A percentile compares a stretch with the other conserved stretches of the same genome.
These are phyloP conservation scores for Amanita rubescens DNA, from an alignment of 768 basidiomycete species.

Conservation along the genomic window DNA sequence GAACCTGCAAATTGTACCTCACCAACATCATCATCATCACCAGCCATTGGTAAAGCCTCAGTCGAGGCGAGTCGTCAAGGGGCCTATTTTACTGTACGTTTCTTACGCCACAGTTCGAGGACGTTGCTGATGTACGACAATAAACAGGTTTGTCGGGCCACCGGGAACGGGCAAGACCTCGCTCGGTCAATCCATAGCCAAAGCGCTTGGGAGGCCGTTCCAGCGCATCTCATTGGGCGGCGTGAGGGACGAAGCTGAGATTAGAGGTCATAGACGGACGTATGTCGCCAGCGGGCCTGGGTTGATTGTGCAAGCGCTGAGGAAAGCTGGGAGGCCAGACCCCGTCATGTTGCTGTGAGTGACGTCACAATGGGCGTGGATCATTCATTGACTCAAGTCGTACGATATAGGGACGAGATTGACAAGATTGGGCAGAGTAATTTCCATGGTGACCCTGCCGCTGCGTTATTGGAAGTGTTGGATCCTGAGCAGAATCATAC, in stretches of 20 bases:
- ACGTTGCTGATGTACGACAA: neutral
- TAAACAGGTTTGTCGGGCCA: constrained; percentile 72
- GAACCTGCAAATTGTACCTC: constrained; percentile 12
- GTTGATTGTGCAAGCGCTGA: constrained; percentile 76
- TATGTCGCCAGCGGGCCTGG: constrained; percentile 90
- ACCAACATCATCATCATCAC: constrained; percentile 2
- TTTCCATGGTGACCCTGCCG: constrained; percentile 88
- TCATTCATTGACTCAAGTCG: constrained; percentile 5
- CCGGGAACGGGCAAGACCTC: constrained; percentile 92
- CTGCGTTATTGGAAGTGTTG: constrained; percentile 85
- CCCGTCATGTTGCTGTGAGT: constrained; percentile 66
- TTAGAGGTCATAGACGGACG: constrained; percentile 54
- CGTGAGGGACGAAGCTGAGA: constrained; percentile 83
- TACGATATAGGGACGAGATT: constrained; percentile 65
- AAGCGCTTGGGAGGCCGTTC: constrained; percentile 77
- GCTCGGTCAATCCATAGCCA: constrained; percentile 83
- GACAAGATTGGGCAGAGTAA: constrained; percentile 86
- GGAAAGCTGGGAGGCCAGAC: constrained; percentile 76
- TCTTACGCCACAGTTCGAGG: neutral
- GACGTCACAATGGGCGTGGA: no score
- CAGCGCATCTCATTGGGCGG: constrained; percentile 90
- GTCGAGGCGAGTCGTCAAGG: constrained; percentile 45
- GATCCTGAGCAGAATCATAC: constrained; percentile 91
- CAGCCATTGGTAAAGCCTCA: constrained; percentile 9
- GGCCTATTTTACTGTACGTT: constrained; percentile 62